Percentiles rank a stretch among this genome's conserved stretches.
Evolutionary conservation across 441 rosid species (phyloP).

Genomic region (Adansonia rubrostipa): DNA sequence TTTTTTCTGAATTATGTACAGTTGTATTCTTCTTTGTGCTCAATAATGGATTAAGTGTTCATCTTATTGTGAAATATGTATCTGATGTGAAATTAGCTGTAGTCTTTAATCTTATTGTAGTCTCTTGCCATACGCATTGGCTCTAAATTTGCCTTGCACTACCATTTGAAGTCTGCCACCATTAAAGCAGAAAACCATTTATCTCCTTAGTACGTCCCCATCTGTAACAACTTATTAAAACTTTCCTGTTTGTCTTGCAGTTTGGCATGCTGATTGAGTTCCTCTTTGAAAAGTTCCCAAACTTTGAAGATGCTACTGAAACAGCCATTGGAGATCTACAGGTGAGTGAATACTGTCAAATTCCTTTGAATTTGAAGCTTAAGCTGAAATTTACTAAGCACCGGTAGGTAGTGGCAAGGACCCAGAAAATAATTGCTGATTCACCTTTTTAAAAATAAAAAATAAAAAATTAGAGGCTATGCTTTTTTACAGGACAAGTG

Average conservation of each 20-base stretch:
- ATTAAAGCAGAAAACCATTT: constrained; percentile 1
- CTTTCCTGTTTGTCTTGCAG: constrained; percentile 48
- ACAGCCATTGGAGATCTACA: constrained; percentile 86
- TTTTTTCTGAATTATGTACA: constrained; percentile 8
- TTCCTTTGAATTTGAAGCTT: constrained; percentile 27
- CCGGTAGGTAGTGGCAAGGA: not conserved
- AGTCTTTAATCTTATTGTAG: not conserved
- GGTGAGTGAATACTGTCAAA: constrained; percentile 47
- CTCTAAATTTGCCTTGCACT: not conserved
- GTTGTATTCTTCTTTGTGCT: not conserved
- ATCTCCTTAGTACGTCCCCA: not conserved
- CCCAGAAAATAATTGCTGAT: not conserved
- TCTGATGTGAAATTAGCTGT: constrained; percentile 5
- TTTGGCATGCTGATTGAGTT: constrained; percentile 95
- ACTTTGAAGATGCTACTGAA: constrained; percentile 67
- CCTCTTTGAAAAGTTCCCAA: constrained; percentile 82
- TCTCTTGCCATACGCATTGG: not conserved
- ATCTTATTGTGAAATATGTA: not conserved
- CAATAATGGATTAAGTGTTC: constrained; percentile 8
- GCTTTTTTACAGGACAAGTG: not conserved
- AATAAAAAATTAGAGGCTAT: not conserved
- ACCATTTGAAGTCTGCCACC: not conserved
- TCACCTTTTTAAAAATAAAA: not conserved
- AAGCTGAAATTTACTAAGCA: not conserved
- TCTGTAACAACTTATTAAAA: not conserved